phyloP scores from a whole-genome alignment of 345 rosid species.

The Eucalyptus rudis region DNA sequence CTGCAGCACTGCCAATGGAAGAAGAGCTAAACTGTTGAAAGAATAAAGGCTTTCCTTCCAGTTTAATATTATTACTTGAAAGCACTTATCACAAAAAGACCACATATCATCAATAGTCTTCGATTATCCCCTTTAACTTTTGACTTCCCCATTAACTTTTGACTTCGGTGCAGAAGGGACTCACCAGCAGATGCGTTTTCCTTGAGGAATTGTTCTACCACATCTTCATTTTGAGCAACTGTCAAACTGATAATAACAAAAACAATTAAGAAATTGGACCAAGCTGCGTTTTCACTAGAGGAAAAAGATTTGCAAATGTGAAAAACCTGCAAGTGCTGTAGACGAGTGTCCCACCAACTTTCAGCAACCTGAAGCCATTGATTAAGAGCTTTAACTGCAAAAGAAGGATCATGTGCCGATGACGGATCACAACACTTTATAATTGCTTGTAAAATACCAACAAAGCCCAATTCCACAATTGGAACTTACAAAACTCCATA shows the following conservation, averaged over 20 bases:
- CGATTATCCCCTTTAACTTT: background rate
- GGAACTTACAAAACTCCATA: background rate
- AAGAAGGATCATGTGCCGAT: background rate
- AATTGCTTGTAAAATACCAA: background rate
- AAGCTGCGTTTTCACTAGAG: background rate
- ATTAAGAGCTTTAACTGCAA: constrained; percentile 69
- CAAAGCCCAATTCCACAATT: background rate
- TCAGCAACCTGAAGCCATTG: constrained; percentile 76
- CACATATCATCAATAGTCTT: background rate
- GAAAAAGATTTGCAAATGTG: background rate
- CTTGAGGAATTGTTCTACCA: constrained; percentile 56
- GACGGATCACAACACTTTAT: background rate
- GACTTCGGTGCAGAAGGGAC: background rate
- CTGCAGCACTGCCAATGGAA: constrained; percentile 34
- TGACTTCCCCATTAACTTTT: background rate
- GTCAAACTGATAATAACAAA: constrained; percentile 47
- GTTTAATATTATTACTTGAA: background rate
- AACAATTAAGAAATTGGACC: background rate
- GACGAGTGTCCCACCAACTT: constrained; percentile 68
- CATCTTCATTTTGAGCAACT: constrained; percentile 84
- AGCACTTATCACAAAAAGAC: background rate
- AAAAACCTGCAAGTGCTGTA: constrained; percentile 94
- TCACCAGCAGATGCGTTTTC: constrained; percentile 66
- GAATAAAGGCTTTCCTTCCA: background rate
- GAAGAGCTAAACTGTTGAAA: background rate